A percentile compares a stretch with the other conserved stretches of the same genome.
Evolutionary conservation across 2,329 filamentous ascomycete species (phyloP).

Genomic region (Alternaria sp.): DNA sequence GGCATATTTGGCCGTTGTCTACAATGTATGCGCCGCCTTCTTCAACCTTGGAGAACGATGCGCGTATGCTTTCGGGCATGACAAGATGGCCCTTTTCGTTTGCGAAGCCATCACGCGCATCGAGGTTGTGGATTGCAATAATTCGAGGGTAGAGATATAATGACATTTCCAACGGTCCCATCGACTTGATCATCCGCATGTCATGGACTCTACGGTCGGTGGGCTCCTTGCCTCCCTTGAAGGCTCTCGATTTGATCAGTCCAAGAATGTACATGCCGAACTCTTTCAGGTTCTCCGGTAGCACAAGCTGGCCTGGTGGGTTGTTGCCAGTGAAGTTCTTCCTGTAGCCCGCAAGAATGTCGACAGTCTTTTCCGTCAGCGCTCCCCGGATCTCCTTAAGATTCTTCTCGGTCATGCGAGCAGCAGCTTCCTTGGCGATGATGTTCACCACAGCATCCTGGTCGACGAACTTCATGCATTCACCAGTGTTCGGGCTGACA

Average conservation of each 20-base stretch:
- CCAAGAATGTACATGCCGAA: conserved; percentile 96
- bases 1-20: conserved; percentile 91
- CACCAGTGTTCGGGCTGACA: conserved; percentile 83
- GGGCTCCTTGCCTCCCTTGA: conserved; percentile 90
- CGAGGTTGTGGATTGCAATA: conserved; percentile 88
- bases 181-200: conserved; percentile 86
- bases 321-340: conserved; percentile 90
- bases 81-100: conserved; percentile 88
- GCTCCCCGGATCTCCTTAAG: conserved; percentile 86
- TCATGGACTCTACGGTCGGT: conserved; percentile 92
- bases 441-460: conserved; percentile 91
- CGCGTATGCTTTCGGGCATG: conserved; percentile 81
- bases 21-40: conserved; percentile 93
- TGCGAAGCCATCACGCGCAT: conserved; percentile 89
- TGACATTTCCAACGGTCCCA: conserved; percentile 85
- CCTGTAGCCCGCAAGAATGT: conserved; percentile 89
- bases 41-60: conserved; percentile 87
- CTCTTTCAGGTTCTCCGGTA: conserved; percentile 96
- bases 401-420: conserved; percentile 78
- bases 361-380: conserved; percentile 90
- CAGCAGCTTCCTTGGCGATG: conserved; percentile 91
- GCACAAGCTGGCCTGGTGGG: conserved; percentile 89
- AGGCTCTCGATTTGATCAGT: conserved; percentile 87
- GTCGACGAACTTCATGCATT: conserved; percentile 90
- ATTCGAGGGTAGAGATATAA: conserved; percentile 96